A percentile compares a stretch with the other conserved stretches of the same genome.
Evolutionary conservation across 208 protist species (phyloP).

Genomic region (Lotmaria passim): DNA sequence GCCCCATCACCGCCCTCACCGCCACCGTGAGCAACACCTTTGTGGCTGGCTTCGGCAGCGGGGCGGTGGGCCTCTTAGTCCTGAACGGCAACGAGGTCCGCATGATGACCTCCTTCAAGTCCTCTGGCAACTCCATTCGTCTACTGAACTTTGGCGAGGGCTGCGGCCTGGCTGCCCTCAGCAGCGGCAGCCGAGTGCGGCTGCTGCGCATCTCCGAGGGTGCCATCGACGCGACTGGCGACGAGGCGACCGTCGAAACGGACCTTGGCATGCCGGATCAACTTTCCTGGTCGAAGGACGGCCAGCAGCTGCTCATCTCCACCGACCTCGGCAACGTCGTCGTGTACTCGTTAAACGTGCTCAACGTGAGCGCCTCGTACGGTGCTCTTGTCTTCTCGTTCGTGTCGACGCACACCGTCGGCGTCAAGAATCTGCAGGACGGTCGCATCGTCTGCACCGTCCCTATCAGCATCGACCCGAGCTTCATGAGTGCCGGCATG

Average conservation of each 20-base stretch:
- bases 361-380: conserved; percentile 74
- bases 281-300: conserved; percentile 86
- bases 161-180: conserved; percentile 53
- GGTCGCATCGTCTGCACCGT: conserved; percentile 70
- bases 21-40: conserved; percentile 39
- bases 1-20: conserved; percentile 57
- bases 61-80: conserved; percentile 56
- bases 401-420: conserved; percentile 83
- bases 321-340: conserved; percentile 79
- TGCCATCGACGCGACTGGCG: conserved; percentile 37
- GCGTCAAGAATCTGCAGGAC: conserved; percentile 82
- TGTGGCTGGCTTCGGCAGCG: conserved; percentile 65
- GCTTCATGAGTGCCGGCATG: conserved; percentile 83
- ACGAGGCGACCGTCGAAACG: conserved; percentile 27
- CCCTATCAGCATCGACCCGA: conserved; percentile 85
- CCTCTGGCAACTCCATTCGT: conserved; percentile 40
- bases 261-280: conserved; percentile 10
- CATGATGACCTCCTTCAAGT: conserved; percentile 35
- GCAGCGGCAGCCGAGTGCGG: conserved; percentile 50
- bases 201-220: conserved; percentile 68
- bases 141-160: conserved; percentile 52
- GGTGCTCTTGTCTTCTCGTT: conserved; percentile 85
- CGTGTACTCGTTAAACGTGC: conserved; percentile 82
- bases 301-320: conserved; percentile 85
- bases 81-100: conserved; percentile 48